Evolutionary conservation across 2,329 filamentous ascomycete species (phyloP).

Genomic region (Alternaria sp.): DNA sequence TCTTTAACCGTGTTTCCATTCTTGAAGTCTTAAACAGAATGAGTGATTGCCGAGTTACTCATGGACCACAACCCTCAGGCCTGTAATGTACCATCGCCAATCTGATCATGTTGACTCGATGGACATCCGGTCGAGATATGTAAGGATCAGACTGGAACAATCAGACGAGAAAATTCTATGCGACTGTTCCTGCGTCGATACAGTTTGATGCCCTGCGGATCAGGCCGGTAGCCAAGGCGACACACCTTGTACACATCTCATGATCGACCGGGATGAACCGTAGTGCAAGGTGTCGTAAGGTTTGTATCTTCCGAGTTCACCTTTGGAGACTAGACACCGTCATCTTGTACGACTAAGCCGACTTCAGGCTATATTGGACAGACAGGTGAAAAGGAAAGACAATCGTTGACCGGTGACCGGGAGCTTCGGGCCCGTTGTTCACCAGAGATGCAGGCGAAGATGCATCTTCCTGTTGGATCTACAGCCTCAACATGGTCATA

Average conservation of each 20-base stretch:
- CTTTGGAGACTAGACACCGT: background rate
- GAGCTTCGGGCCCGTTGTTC: conserved; percentile 4
- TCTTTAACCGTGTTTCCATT: background rate
- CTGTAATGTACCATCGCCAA: too few species aligned
- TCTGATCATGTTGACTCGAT: too few species aligned
- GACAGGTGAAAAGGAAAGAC: background rate
- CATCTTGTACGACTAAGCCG: background rate
- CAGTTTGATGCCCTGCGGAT: background rate
- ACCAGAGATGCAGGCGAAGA: conserved; percentile 17
- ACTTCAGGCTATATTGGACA: background rate
- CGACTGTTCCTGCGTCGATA: background rate
- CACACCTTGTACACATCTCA: background rate
- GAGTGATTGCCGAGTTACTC: background rate
- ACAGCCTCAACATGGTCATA: conserved; percentile 1
- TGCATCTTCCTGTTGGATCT: conserved; percentile 4
- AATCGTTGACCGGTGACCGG: background rate
- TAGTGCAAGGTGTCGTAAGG: background rate
- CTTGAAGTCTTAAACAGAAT: background rate
- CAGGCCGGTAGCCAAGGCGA: background rate
- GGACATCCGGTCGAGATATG: too few species aligned
- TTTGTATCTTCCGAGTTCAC: background rate
- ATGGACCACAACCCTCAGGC: background rate
- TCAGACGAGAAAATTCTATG: background rate
- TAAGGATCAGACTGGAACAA: too few species aligned
- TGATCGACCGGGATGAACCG: background rate